Percentiles rank a stretch among this genome's conserved stretches.
Evolutionary conservation across 2,329 filamentous ascomycete species (phyloP).

Genomic region (Bertia moriformis): DNA sequence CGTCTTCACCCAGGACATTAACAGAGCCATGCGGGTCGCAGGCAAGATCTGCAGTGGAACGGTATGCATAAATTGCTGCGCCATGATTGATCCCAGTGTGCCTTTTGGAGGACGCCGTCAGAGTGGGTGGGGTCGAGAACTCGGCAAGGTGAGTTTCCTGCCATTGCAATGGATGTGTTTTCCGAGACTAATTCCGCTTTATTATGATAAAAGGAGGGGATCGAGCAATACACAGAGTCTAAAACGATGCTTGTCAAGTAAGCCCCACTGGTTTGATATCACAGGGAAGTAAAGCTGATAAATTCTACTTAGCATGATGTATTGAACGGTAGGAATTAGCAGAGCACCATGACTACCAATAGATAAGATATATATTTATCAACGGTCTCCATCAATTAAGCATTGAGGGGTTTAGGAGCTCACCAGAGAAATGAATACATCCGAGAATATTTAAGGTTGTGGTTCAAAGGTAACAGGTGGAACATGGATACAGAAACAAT

Average conservation of each 20-base stretch:
- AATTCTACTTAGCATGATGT: background rate
- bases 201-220: constrained; percentile 21
- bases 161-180: too few relatives aligned
- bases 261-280: constrained; percentile 4
- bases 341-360: too few relatives aligned
- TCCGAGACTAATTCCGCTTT: too few relatives aligned
- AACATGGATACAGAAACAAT: too few relatives aligned
- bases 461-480: too few relatives aligned
- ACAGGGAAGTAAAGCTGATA: background rate
- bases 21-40: constrained; percentile 39
- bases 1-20: constrained; percentile 50
- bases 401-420: too few relatives aligned
- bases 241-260: constrained; percentile 33
- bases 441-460: too few relatives aligned
- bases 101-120: constrained; percentile 36
- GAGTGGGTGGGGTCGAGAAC: constrained; percentile 31
- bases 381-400: too few relatives aligned
- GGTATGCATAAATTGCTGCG: constrained; percentile 49
- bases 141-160: constrained; percentile 17
- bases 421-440: too few relatives aligned
- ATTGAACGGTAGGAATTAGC: too few relatives aligned
- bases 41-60: constrained; percentile 49
- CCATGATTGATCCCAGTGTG: constrained; percentile 18
- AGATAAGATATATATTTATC: too few relatives aligned
- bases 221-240: constrained; percentile 30